Conservation (phyloP, 2,329 filamentous ascomycete genomes). For the Aspergillus amoenus region DNA sequence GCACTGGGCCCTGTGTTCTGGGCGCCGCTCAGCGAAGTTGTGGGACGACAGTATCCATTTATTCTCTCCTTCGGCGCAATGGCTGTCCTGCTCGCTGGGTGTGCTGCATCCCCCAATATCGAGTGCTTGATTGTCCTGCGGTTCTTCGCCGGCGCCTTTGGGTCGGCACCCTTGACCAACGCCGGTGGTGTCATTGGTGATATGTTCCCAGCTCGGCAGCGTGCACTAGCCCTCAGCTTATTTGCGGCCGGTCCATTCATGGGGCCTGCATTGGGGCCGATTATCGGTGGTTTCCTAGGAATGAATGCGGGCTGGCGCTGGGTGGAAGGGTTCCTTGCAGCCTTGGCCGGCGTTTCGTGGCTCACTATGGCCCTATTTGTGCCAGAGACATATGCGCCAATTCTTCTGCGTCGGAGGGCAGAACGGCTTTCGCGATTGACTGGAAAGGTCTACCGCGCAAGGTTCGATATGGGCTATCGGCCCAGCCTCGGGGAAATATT, state of each 20-base stretch:
- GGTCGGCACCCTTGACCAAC: constrained; percentile 62
- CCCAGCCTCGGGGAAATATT: constrained; percentile 38
- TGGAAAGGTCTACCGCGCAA: constrained; percentile 49
- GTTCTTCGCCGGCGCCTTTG: constrained; percentile 65
- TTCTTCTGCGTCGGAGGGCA: constrained; percentile 53
- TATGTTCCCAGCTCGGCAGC: constrained; percentile 55
- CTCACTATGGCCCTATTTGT: constrained; percentile 30
- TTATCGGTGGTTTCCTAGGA: constrained; percentile 66
- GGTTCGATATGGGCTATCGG: constrained; percentile 30
- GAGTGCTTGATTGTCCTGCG: constrained; percentile 63
- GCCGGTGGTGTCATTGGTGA: constrained; percentile 63
- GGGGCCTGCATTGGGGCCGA: constrained; percentile 62
- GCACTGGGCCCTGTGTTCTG: constrained; percentile 47
- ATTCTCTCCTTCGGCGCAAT: constrained; percentile 32
- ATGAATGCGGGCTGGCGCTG: constrained; percentile 67
- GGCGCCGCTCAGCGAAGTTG: constrained; percentile 42
- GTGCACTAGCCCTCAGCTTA: constrained; percentile 61
- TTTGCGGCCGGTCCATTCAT: constrained; percentile 69
- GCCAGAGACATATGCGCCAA: constrained; percentile 48
- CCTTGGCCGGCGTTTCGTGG: constrained; percentile 63
- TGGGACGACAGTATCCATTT: constrained; percentile 30
- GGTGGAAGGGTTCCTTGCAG: constrained; percentile 63
- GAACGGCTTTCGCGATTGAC: constrained; percentile 49
- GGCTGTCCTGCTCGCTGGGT: constrained; percentile 32
- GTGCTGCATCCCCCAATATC: constrained; percentile 58